Evolutionary conservation across 2,329 filamentous ascomycete species (phyloP), one percentile per base, ranked within the genome.

Genomic region (Dactylonectria estremocensis): DNA sequence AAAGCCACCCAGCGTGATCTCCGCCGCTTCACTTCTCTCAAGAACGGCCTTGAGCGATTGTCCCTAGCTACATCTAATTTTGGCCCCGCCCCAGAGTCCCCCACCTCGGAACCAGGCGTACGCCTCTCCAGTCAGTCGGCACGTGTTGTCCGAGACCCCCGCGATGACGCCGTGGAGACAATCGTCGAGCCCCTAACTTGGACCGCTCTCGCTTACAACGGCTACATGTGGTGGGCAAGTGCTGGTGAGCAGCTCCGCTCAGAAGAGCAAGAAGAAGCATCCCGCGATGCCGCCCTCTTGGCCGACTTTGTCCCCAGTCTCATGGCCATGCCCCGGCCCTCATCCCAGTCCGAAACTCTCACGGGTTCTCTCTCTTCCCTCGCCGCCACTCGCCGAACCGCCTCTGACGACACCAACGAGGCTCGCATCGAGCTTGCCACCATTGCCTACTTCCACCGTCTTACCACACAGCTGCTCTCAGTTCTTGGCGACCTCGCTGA

Each of bases 1-100:
- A 95, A 92, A 81, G 95, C 96, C 1, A 97, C 95, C 0, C 95
- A 98, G 78, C 91, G 96, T 46, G 96, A 99, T 79, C 87, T 96
- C 14, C 90, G 94, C 28, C 92, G 95, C 22, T 98, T 93, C 81
- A 87, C 88, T 54, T 86, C 91, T 18, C 86, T 97, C 11, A 88
- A 88, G 56, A 85, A 85, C 69, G 92, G 91, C 5, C 84, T 97
- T 3, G 80, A 84, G 16, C 85, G 87, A 5, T 72, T 90, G 2
- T 78, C 76, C 6, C 72, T 77, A 20, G 58, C 74, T 2, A 46
- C 68, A 6, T 45, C 70, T 5, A 69, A 71, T 5, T 62, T 72
- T 28, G 77, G 67, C 28, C 74, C 71, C 11, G 76, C 59, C 56
- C 79, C 72, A 43, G 77, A 72, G 18, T 78, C 79, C 5, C 75